Conservation (phyloP, 2,329 filamentous ascomycete species). For the Curvularia lunata region DNA sequence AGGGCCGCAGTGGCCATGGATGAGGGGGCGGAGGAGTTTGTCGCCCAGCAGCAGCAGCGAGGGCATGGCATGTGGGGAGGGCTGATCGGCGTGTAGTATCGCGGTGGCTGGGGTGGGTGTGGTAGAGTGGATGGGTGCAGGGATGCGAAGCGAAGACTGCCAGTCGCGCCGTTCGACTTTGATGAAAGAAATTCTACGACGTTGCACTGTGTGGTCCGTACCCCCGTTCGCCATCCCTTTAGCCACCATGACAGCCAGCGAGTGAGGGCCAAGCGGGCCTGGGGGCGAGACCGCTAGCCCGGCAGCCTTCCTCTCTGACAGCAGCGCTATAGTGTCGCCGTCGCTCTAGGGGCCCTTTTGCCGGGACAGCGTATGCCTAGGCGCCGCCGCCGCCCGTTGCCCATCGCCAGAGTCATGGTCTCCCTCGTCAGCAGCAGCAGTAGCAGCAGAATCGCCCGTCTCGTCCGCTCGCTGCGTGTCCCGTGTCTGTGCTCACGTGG, state of each 20-base stretch:
- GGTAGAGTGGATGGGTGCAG: conserved; percentile 29
- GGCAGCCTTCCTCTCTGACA: conserved; percentile 28
- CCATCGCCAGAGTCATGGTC: not conserved
- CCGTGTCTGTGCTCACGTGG: conserved; percentile 17
- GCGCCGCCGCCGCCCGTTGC: not conserved
- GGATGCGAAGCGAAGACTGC: conserved; percentile 28
- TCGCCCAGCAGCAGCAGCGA: conserved; percentile 22
- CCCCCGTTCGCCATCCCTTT: conserved; percentile 33
- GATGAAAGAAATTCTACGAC: conserved; percentile 43
- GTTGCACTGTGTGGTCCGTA: conserved; percentile 37
- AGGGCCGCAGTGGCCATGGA: not conserved
- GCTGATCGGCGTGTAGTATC: conserved; percentile 37
- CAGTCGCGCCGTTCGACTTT: conserved; percentile 25
- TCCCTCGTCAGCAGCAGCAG: no score
- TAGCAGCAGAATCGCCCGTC: not conserved
- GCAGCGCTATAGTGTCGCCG: conserved; percentile 37
- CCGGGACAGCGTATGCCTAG: conserved; percentile 34
- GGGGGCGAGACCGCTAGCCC: conserved; percentile 22
- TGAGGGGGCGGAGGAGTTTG: conserved; percentile 24
- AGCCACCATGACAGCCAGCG: conserved; percentile 29
- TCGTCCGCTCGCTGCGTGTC: no score
- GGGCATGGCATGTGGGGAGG: conserved; percentile 29
- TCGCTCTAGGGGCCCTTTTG: conserved; percentile 26
- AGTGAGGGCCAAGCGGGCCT: conserved; percentile 14
- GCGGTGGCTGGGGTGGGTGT: conserved; percentile 40